Evolutionary conservation across 805 yeast genomes (phyloP).

Genomic region (Saccharomycopsis oosterbeekiorum): DNA sequence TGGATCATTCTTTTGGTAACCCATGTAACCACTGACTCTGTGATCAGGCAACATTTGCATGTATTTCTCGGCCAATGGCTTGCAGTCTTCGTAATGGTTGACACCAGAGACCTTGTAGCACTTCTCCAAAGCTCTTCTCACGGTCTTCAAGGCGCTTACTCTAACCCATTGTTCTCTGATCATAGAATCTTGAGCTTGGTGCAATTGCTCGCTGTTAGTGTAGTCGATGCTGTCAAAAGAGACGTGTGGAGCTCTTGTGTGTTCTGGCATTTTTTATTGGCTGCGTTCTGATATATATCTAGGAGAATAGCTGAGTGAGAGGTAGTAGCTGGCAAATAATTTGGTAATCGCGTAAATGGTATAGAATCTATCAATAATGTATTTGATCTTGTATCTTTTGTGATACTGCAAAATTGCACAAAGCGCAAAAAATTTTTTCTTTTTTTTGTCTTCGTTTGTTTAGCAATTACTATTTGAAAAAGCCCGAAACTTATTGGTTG

Average conservation of each 20-base stretch:
- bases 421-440: background rate
- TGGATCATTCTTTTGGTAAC: slow-evolving; percentile 87
- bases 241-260: slow-evolving; percentile 55
- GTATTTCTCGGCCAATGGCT: slow-evolving; percentile 66
- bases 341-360: no score
- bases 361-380: no score
- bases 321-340: background rate
- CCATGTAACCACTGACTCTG: slow-evolving; percentile 62
- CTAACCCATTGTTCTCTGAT: slow-evolving; percentile 74
- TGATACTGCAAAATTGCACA: no score
- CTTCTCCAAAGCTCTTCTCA: slow-evolving; percentile 65
- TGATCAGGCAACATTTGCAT: slow-evolving; percentile 66
- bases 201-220: slow-evolving; percentile 49
- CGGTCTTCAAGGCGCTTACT: slow-evolving; percentile 52
- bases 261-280: slow-evolving; percentile 22
- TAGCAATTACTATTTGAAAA: background rate
- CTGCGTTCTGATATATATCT: background rate
- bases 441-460: background rate
- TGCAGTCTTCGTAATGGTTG: slow-evolving; percentile 70
- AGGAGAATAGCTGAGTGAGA: background rate
- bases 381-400: no score
- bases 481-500: background rate
- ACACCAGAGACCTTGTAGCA: slow-evolving; percentile 55
- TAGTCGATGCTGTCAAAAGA: slow-evolving; percentile 81
- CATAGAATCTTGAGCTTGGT: slow-evolving; percentile 67